Evolutionary conservation across 208 protist species (phyloP).

Genomic region (Trypanosoma vivax): DNA sequence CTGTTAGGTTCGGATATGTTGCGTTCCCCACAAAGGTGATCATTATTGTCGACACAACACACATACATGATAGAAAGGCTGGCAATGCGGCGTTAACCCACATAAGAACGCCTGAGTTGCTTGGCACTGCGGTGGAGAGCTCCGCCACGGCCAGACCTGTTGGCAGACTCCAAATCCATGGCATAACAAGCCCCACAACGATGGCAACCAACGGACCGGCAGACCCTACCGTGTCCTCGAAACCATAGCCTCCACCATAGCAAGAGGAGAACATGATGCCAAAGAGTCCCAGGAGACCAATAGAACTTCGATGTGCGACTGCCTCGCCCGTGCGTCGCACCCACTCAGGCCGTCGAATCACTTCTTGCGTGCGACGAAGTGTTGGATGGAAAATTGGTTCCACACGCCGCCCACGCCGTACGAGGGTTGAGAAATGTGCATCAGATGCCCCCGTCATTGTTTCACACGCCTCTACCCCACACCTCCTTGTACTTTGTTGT

Average conservation of each 20-base stretch:
- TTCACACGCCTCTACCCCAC: slow-evolving; percentile 1
- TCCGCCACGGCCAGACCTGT: slow-evolving; percentile 80
- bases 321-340: slow-evolving; percentile 59
- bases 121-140: slow-evolving; percentile 73
- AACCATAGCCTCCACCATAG: slow-evolving; percentile 77
- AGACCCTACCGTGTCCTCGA: slow-evolving; percentile 74
- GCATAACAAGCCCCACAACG: slow-evolving; percentile 64
- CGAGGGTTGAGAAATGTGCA: not conserved
- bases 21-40: slow-evolving; percentile 83
- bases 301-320: slow-evolving; percentile 65
- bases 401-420: slow-evolving; percentile 16
- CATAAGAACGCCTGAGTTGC: slow-evolving; percentile 85
- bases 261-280: slow-evolving; percentile 78
- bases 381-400: slow-evolving; percentile 63
- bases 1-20: slow-evolving; percentile 68
- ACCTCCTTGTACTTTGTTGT: slow-evolving; percentile 4
- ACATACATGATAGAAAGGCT: slow-evolving; percentile 66
- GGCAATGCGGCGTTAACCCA: slow-evolving; percentile 79
- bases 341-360: slow-evolving; percentile 73
- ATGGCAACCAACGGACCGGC: slow-evolving; percentile 72
- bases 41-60: slow-evolving; percentile 65
- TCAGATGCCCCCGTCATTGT: not conserved
- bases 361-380: slow-evolving; percentile 63
- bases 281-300: slow-evolving; percentile 53
- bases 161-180: slow-evolving; percentile 73